Evolutionary conservation across 202 grass and related monocot species (phyloP), one percentile per base, ranked within the genome.

Genomic region (Setaria viridis): DNA sequence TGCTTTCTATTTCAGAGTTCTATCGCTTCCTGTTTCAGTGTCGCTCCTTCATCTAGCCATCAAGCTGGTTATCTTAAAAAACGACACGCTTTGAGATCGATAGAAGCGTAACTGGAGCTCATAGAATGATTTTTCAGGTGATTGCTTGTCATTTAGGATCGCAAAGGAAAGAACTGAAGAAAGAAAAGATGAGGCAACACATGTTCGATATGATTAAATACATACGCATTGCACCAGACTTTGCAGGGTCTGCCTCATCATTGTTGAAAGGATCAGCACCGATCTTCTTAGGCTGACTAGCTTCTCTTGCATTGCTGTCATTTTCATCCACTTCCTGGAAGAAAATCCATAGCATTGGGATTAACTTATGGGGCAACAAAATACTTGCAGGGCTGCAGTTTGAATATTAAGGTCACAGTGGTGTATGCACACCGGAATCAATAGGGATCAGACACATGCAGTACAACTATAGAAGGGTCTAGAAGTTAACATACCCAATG

Each of bases 181-280:
- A 53, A 81, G 70, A 37, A 21, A 57, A 83, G 10, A 5, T 56
- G 41, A 71, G 42, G 54, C 63, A 85, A 34, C 64, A 62, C 53
- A 17, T 67, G 32, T 25, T 88, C 33, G 10, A 63, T 48, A 56
- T 42, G 81, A 46, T 34, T 83, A 80, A 70, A 84, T 42, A 91
- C 91, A 89, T 91, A 96, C 93, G 71, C 93, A 94, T 92, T 82
- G 97, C 93, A 86, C 93, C 90, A 79, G 90, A 96, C 54, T 91
- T 94, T 67, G 84, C 87, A 85, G 93, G 93, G 48, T 99, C 96
- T 47, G 19, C 62, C 84, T 94, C 97, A 56, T 93, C 77, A 76
- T 82, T 82, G 76, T 96, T 91, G 89, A 99, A 99, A 80, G 84
- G 92, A 78, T 99, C 97, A 78, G 73, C 59, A 14, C 97, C 92